A percentile compares a stretch with the other conserved stretches of the same genome.
These are phyloP conservation scores for Paspalum vaginatum DNA, from an alignment of 176 grass and related monocot genomes.

Conservation along the genomic window DNA sequence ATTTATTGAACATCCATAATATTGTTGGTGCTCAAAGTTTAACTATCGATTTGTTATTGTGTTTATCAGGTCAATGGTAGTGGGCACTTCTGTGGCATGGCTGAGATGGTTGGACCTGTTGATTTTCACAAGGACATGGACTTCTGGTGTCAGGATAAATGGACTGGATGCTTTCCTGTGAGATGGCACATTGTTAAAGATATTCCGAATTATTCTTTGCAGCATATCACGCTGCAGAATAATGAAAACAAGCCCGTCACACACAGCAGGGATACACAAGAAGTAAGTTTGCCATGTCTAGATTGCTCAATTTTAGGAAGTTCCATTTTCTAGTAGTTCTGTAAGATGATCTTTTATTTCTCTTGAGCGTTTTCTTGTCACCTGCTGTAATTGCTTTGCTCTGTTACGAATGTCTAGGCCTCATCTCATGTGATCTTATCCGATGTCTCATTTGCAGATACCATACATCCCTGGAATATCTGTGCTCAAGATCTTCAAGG, in stretches of 20 bases:
- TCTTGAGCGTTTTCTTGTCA: neutral
- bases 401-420: neutral
- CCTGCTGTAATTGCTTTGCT: neutral
- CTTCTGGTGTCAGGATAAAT: conserved; percentile 97
- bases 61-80: conserved; percentile 73
- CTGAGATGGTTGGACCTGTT: conserved; percentile 88
- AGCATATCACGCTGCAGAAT: conserved; percentile 79
- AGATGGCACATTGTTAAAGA: conserved; percentile 99
- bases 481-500: conserved; percentile 76
- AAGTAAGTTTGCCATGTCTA: conserved; percentile 55
- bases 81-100: conserved; percentile 94
- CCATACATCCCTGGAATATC: conserved; percentile 52
- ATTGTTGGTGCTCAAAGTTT: neutral
- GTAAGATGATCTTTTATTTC: neutral
- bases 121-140: conserved; percentile 94
- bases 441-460: conserved; percentile 56
- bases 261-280: conserved; percentile 95
- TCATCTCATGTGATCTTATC: conserved; percentile 9
- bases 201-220: conserved; percentile 68
- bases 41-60: conserved; percentile 25
- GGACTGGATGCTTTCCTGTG: conserved; percentile 85
- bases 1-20: conserved; percentile 9
- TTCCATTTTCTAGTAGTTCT: neutral
- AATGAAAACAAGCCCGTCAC: conserved; percentile 98
- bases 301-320: neutral